Percentiles rank a stretch among this genome's conserved stretches.
phyloP scores from a whole-genome alignment of 2,329 filamentous ascomycete genomes.

The Aspergillus nomiae region DNA sequence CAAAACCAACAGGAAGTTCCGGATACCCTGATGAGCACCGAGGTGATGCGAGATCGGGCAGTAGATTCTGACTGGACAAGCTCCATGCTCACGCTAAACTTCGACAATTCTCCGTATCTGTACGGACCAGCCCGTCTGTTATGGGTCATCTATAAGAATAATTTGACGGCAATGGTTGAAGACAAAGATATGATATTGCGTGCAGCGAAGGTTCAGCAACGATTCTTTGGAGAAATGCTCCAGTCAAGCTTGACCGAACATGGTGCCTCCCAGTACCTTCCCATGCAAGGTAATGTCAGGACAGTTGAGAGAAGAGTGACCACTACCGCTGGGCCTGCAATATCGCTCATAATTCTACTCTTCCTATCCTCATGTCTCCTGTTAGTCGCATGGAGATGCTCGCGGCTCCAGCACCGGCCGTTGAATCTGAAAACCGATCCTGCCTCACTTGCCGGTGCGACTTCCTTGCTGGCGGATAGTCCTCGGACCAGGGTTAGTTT shows the following conservation, averaged over 20 bases:
- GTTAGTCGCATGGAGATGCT: not conserved
- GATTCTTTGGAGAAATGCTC: constrained; percentile 2
- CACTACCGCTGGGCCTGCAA: not conserved
- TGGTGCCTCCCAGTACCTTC: not conserved
- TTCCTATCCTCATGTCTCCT: constrained; percentile 1
- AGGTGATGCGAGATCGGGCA: not conserved
- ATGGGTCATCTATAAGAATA: not conserved
- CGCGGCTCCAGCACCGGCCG: not conserved
- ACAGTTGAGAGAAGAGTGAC: not conserved
- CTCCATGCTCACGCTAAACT: not conserved
- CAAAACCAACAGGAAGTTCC: not conserved
- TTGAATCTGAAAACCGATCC: constrained; percentile 2
- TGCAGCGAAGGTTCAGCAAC: not conserved
- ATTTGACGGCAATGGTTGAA: not conserved
- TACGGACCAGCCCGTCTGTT: not conserved
- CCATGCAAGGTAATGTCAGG: not conserved
- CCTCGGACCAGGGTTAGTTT: not conserved
- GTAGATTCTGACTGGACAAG: not conserved
- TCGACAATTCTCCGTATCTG: not conserved
- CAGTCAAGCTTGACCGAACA: not conserved
- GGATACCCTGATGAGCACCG: not conserved
- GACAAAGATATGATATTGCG: not conserved
- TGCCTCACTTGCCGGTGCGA: not conserved
- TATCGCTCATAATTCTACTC: not conserved
- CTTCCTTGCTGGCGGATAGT: not conserved